A percentile compares a stretch with the other conserved stretches of the same genome.
Conservation (phyloP, 2,329 filamentous ascomycete species). For the Pseudocercospora pini-densiflorae region DNA sequence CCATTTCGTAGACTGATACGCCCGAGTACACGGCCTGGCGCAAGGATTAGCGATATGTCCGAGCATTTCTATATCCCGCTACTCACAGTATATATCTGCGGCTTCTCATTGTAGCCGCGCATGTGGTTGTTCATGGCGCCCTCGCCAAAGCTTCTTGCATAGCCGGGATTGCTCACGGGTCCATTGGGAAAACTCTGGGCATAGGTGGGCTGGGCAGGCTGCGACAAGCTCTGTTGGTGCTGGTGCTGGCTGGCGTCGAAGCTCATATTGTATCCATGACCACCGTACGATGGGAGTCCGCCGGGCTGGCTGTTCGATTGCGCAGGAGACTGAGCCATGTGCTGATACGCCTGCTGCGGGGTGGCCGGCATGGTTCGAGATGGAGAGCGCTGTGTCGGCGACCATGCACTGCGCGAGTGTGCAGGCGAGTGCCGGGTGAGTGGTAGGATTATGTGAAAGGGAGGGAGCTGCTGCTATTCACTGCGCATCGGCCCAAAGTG, state of each 20-base stretch:
- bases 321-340: constrained; percentile 27
- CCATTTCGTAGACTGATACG: constrained; percentile 98
- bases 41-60: not conserved
- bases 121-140: constrained; percentile 28
- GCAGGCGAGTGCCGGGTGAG: constrained; percentile 2
- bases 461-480: not conserved
- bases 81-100: constrained; percentile 57
- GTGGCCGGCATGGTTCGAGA: constrained; percentile 35
- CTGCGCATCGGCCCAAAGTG: not conserved
- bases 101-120: constrained; percentile 40
- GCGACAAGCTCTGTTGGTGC: constrained; percentile 20
- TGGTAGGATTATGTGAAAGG: not conserved
- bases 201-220: constrained; percentile 29
- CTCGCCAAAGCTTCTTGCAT: constrained; percentile 40
- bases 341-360: constrained; percentile 34
- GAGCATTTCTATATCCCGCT: constrained; percentile 7
- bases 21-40: constrained; percentile 85
- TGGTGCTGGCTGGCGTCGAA: constrained; percentile 33
- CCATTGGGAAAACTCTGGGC: constrained; percentile 41
- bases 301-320: constrained; percentile 29
- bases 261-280: constrained; percentile 33
- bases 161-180: constrained; percentile 45
- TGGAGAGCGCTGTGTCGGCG: constrained; percentile 18
- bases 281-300: constrained; percentile 23
- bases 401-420: constrained; percentile 19